Evolutionary conservation across 2,329 filamentous ascomycete genomes (phyloP).

Genomic region (Dothistroma pini): DNA sequence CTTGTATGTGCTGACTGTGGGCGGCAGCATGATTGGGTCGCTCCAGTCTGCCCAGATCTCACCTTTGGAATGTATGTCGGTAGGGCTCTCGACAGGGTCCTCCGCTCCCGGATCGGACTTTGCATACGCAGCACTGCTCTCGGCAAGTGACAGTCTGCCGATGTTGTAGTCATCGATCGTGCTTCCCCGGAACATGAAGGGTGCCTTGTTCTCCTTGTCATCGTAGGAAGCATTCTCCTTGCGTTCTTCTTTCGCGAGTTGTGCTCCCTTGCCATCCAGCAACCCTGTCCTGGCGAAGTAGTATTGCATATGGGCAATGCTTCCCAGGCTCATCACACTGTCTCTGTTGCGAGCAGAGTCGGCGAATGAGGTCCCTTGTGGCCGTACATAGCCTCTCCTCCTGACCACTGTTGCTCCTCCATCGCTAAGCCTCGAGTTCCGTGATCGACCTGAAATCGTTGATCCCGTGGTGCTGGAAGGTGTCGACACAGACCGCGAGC

Average conservation of each 20-base stretch:
- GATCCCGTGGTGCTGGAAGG: constrained; percentile 56
- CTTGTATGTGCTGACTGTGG: constrained; percentile 94
- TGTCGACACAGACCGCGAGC: constrained; percentile 63
- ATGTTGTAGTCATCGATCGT: constrained; percentile 25
- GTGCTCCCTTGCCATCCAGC: constrained; percentile 86
- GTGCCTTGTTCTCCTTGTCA: constrained; percentile 33
- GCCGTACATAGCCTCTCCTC: constrained; percentile 80
- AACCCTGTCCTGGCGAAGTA: constrained; percentile 95
- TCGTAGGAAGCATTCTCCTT: constrained; percentile 26
- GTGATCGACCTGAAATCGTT: constrained; percentile 39
- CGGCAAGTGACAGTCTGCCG: constrained; percentile 26
- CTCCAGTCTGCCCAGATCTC: constrained; percentile 51
- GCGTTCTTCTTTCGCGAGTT: constrained; percentile 70
- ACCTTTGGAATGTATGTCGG: constrained; percentile 48
- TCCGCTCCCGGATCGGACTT: constrained; percentile 35
- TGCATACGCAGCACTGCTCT: constrained; percentile 28
- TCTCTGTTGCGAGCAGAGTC: constrained; percentile 85
- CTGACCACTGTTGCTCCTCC: constrained; percentile 43
- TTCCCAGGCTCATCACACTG: constrained; percentile 92
- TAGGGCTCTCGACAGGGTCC: constrained; percentile 50
- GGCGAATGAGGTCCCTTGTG: constrained; percentile 83
- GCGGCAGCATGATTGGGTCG: constrained; percentile 82
- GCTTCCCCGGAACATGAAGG: constrained; percentile 19
- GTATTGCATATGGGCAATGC: constrained; percentile 95
- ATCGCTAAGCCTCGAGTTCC: constrained; percentile 52